Percentiles rank a stretch among this genome's conserved stretches.
These are phyloP conservation scores for Malus hybrid DNA, from an alignment of 331 rosid species.

Conservation along the genomic window DNA sequence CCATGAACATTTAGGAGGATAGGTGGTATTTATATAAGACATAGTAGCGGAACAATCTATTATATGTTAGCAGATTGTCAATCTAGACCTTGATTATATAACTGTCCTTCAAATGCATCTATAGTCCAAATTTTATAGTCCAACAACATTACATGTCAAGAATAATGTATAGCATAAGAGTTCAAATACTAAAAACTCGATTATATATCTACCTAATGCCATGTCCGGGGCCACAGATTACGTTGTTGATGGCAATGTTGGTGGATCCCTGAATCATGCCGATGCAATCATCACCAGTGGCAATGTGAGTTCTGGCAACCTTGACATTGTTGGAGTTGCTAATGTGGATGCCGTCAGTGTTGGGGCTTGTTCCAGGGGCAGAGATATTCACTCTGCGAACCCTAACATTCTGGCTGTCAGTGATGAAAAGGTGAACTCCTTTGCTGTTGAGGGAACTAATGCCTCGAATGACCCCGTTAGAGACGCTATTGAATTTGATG, in stretches of 20 bases:
- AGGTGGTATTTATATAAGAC: neutral
- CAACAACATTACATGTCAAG: neutral
- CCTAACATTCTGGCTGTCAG: conserved; percentile 40
- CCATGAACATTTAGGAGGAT: neutral
- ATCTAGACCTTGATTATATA: neutral
- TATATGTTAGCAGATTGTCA: neutral
- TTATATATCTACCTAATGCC: conserved; percentile 49
- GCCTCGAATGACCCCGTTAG: conserved; percentile 34
- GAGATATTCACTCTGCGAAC: conserved; percentile 24
- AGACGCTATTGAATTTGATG: conserved; percentile 26
- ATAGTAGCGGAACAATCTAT: neutral
- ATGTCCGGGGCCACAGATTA: conserved; percentile 87
- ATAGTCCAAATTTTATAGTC: neutral
- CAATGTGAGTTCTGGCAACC: conserved; percentile 32
- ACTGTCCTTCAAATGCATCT: neutral
- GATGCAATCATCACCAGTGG: conserved; percentile 84
- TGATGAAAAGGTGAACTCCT: conserved; percentile 66
- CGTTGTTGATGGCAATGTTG: conserved; percentile 42
- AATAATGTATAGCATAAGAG: neutral
- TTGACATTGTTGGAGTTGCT: conserved; percentile 50
- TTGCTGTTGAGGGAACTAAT: conserved; percentile 46
- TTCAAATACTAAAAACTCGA: neutral
- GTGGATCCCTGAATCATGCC: conserved; percentile 54
- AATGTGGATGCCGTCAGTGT: conserved; percentile 80
- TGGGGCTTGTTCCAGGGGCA: conserved; percentile 72